Evolutionary conservation across 371 early-diverging fungal species (phyloP).

Genomic region (Modicella reniformis): DNA sequence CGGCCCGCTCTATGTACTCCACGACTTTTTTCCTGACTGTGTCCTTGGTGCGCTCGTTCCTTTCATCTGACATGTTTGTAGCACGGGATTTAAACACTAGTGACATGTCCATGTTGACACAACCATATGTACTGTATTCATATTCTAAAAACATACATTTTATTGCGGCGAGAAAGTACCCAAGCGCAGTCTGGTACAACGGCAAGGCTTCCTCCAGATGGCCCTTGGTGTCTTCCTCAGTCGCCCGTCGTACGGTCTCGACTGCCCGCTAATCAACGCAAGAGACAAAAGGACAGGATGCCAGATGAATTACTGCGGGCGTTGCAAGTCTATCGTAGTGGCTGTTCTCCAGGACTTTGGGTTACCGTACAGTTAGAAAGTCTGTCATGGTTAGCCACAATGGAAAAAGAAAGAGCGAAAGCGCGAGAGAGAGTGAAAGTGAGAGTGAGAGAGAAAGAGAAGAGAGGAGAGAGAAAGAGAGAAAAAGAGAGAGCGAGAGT

Average conservation of each 20-base stretch:
- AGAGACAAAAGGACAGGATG: neutral
- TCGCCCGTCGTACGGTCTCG: slow-evolving; percentile 90
- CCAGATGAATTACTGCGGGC: neutral
- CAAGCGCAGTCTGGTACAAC: slow-evolving; percentile 85
- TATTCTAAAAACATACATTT: slow-evolving; percentile 75
- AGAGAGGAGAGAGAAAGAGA: neutral
- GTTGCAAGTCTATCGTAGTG: too few species aligned
- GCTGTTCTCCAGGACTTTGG: too few species aligned
- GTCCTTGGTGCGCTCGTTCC: slow-evolving; percentile 87
- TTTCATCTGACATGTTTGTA: slow-evolving; percentile 84
- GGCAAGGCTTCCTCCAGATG: slow-evolving; percentile 92
- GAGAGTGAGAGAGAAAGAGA: neutral
- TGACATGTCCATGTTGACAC: too few species aligned
- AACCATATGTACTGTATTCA: neutral
- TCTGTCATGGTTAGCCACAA: slow-evolving; percentile 20
- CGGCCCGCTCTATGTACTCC: slow-evolving; percentile 94
- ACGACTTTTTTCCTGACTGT: slow-evolving; percentile 86
- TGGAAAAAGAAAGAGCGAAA: neutral
- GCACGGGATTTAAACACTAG: too few species aligned
- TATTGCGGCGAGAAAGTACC: slow-evolving; percentile 92
- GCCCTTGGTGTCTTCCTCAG: slow-evolving; percentile 89
- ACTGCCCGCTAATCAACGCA: slow-evolving; percentile 75
- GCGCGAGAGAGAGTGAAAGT: slow-evolving; percentile 1
- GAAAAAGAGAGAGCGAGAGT: neutral
- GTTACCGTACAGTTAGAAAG: slow-evolving; percentile 39